Evolutionary conservation across 2,329 filamentous ascomycete species (phyloP).

Genomic region (Orbilia blumenaviensis): DNA sequence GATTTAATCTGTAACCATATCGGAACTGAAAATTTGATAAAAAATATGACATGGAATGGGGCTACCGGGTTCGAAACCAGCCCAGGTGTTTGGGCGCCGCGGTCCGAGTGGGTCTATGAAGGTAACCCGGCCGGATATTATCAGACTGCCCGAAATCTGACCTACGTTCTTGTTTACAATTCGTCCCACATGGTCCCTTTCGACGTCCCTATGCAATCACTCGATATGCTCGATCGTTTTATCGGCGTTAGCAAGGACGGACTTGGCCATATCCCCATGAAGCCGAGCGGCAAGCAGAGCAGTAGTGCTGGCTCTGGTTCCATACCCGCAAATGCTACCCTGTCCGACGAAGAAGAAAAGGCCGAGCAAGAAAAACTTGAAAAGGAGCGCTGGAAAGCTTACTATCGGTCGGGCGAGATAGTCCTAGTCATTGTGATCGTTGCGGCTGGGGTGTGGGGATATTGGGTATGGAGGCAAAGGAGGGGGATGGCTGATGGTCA

Average conservation of each 20-base stretch:
- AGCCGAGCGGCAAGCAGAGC: conserved; percentile 65
- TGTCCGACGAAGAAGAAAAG: conserved; percentile 66
- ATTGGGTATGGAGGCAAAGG: conserved; percentile 72
- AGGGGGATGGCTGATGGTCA: conserved; percentile 64
- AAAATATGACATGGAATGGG: conserved; percentile 89
- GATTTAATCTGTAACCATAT: conserved; percentile 98
- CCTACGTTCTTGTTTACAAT: conserved; percentile 95
- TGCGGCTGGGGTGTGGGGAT: conserved; percentile 77
- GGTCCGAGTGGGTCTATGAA: conserved; percentile 92
- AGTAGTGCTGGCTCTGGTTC: conserved; percentile 86
- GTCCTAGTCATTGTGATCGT: conserved; percentile 83
- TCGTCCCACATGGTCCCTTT: conserved; percentile 98
- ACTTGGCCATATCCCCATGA: conserved; percentile 81
- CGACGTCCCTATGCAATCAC: conserved; percentile 82
- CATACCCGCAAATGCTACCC: conserved; percentile 76
- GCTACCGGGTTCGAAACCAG: conserved; percentile 86
- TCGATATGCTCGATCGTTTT: conserved; percentile 98
- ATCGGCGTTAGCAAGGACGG: conserved; percentile 89
- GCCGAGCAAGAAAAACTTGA: conserved; percentile 77
- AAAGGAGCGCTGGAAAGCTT: conserved; percentile 86
- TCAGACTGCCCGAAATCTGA: conserved; percentile 92
- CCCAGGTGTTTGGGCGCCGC: conserved; percentile 88
- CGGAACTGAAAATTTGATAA: conserved; percentile 89
- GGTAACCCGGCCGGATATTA: conserved; percentile 87
- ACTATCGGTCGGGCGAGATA: conserved; percentile 85